phyloP scores from a whole-genome alignment of 306 rosid species.

The Cajanus cajan region DNA sequence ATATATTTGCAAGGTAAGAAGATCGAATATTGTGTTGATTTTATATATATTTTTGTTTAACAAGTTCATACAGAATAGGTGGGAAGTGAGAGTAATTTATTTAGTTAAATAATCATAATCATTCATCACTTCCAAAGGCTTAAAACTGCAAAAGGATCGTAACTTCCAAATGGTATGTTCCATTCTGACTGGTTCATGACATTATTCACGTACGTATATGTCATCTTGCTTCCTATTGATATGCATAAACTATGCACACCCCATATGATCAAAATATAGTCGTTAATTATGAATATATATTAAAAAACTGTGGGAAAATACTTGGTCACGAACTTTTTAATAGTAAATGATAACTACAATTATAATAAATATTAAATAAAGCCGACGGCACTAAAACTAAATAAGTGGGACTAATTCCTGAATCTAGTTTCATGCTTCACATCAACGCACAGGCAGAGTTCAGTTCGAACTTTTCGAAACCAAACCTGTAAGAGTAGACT shows the following conservation, averaged over 20 bases:
- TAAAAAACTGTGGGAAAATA: not conserved
- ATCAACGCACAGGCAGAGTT: not conserved
- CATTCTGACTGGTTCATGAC: constrained; percentile 1
- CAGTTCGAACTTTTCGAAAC: not conserved
- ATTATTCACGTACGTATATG: not conserved
- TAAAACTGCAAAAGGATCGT: not conserved
- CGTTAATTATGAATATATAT: not conserved
- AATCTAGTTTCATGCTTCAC: not conserved
- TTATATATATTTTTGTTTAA: no score
- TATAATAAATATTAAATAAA: not conserved
- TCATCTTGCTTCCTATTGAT: not conserved
- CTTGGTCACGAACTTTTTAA: not conserved
- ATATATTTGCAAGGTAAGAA: no score
- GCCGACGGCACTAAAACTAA: not conserved
- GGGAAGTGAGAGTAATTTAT: not conserved
- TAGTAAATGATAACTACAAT: not conserved
- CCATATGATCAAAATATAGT: not conserved
- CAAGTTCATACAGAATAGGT: not conserved
- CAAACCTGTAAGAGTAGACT: not conserved
- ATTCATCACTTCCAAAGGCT: not conserved
- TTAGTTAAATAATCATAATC: not conserved
- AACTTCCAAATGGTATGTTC: not conserved
- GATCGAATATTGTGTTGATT: no score
- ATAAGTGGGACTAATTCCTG: not conserved
- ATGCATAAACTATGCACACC: not conserved